Evolutionary conservation across 345 rosid species (phyloP), one percentile per base, ranked within the genome.

Genomic region (Hypericum perforatum): DNA sequence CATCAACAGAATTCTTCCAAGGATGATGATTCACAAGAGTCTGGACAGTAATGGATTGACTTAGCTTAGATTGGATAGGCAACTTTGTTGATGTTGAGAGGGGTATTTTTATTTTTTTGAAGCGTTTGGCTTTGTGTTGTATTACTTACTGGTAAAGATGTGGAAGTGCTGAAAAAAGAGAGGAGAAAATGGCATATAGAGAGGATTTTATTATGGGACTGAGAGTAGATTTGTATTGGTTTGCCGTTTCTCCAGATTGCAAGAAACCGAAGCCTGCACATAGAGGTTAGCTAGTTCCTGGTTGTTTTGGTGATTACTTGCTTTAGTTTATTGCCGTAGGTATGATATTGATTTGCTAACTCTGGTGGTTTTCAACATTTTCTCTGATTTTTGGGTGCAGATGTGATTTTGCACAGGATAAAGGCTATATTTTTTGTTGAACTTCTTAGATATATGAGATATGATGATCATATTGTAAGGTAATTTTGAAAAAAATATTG

Each of bases 21-120:
- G 22, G 78, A 86, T 55, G 95, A 86, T 76, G 86, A 89, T 62
- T 86, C 97, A 57, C 94, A 80, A 74, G 95, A 80, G 32, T 89
- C 94, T n/a, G 90, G 81, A 50, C 87, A 76, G 76, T 85, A 56
- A 72, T 68, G 60, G 72, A 56, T 74, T 59, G 66, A 40, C 62
- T 74, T 58, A 59, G 68, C 4, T 22, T 43, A 54, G 58, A 59
- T 58, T 61, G 8, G 51, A 47, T 52, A 56, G 59, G 54, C 59
- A 62, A 68, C 46, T 48, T 36, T 45, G 56, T 74, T 59, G 66
- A 43, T 64, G 74, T 58, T 62, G 68, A 57, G 59, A 59, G 62
- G 60, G 56, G 67, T 71, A 67, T 56, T 53, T 63, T 66, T 63
- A 44, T 7, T 58, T 70, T 52, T 53, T 64, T 43, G 60, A 63